Evolutionary conservation across 768 basidiomycete species (phyloP), one percentile per base, ranked within the genome.

Genomic region (Amanita polypyramis): DNA sequence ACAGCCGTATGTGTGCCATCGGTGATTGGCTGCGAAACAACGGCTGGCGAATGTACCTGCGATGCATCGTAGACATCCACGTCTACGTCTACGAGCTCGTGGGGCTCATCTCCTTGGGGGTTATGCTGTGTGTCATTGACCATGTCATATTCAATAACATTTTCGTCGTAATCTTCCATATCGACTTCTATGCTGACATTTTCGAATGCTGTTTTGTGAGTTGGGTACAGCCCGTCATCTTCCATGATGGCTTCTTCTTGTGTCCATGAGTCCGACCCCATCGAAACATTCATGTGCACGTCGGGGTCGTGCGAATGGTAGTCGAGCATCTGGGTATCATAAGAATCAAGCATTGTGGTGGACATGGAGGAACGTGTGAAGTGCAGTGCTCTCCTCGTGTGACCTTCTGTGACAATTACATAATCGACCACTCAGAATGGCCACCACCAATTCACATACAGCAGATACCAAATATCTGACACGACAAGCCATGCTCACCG

Each of bases 391-490:
- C 30, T 10, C 2, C 29, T 10, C 37, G 45, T 40, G 23, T 25
- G 20, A 43, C 32, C 27, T 51, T 40, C 44, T 47, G 45, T 53
- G 55, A 56, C 55, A 45, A 33, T 27, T 38, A 32, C 32, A 27
- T 34, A 43, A 35, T 23, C 32, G n/a, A 43, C 7, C 25, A 43
- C 36, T 21, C 15, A 11, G 17, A 30, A 19, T 30, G 38, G 25
- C 25, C 4, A 57, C 55, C 41, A 53, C 57, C 25, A 53, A 53
- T 34, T 66, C 67, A 2, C 74, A 73, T 54, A 62, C 69, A 36
- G 76, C 73, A 15, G 83, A 86, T 54, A 74, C 71, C n/a, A 73
- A 80, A 52, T 78, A 74, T 58, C 75, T 86, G 27, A 75, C 84
- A 36, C 77, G 82, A 38, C 72, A 79, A 48, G 59, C 79, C 36